Evolutionary conservation across 345 rosid species (phyloP).

Genomic region (Heritiera fomes): DNA sequence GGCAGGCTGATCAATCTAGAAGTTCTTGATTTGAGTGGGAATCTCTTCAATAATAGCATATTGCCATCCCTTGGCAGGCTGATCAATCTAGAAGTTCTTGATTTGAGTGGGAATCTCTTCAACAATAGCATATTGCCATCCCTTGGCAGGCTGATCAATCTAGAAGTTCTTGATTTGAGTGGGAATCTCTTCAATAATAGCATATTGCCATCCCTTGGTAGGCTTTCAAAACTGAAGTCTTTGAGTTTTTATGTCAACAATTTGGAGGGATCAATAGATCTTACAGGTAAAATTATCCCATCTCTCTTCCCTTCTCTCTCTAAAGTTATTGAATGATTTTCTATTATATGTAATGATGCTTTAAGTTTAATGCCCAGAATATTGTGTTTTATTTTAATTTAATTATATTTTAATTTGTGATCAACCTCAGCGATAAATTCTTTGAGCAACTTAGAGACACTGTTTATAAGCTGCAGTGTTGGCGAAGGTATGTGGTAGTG

Average conservation of each 20-base stretch:
- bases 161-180: slow-evolving; percentile 9
- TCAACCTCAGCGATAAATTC: neutral
- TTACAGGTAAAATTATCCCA: slow-evolving; percentile 4
- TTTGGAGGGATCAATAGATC: neutral
- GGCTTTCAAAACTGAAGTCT: neutral
- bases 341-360: no score
- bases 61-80: no score
- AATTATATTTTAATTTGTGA: neutral
- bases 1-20: no score
- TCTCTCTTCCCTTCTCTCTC: no score
- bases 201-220: slow-evolving; percentile 9
- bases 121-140: slow-evolving; percentile 7
- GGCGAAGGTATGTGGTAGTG: neutral
- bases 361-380: no score
- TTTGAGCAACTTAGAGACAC: neutral
- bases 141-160: neutral
- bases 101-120: neutral
- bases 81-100: neutral
- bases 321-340: no score
- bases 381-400: neutral
- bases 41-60: no score
- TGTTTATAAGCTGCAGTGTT: fast-evolving
- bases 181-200: neutral
- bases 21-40: no score
- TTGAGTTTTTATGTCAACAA: neutral